Conservation (phyloP, 257 asterid species). For the Handroanthus guayacan region DNA sequence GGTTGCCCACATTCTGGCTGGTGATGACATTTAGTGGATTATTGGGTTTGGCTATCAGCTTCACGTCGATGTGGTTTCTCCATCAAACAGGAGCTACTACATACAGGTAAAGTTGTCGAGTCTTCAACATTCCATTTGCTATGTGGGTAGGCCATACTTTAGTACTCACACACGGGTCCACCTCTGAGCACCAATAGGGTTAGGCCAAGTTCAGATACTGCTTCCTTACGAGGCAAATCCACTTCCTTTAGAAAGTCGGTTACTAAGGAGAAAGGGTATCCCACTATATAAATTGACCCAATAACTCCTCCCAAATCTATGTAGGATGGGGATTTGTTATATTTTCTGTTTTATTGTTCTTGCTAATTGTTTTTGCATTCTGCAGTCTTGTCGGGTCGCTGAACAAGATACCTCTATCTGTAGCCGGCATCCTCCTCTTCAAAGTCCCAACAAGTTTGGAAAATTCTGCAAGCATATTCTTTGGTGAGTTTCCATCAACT, state of each 20-base stretch:
- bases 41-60: slow-evolving; percentile 88
- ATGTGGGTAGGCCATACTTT: too few relatives aligned
- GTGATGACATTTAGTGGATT: slow-evolving; percentile 88
- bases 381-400: slow-evolving; percentile 91
- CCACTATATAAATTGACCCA: too few relatives aligned
- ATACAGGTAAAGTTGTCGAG: slow-evolving; percentile 56
- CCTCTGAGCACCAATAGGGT: too few relatives aligned
- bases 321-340: too few relatives aligned
- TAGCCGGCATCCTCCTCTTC: slow-evolving; percentile 84
- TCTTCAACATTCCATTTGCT: too few relatives aligned
- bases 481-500: slow-evolving; percentile 52
- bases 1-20: slow-evolving; percentile 80
- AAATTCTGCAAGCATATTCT: slow-evolving; percentile 79
- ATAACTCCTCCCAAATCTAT: too few relatives aligned
- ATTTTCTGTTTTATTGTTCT: not conserved
- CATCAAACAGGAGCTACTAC: slow-evolving; percentile 96
- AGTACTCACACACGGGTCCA: too few relatives aligned
- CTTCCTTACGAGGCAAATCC: too few relatives aligned
- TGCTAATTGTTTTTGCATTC: slow-evolving; percentile 16
- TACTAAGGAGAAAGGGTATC: too few relatives aligned
- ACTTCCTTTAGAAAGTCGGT: too few relatives aligned
- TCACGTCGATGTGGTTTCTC: slow-evolving; percentile 97
- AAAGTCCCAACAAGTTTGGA: slow-evolving; percentile 82
- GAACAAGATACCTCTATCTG: slow-evolving; percentile 89
- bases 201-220: too few relatives aligned